Base-by-base conservation (phyloP, 345 rosid genomes). In the Eucalyptus guilfoylei region DNA sequence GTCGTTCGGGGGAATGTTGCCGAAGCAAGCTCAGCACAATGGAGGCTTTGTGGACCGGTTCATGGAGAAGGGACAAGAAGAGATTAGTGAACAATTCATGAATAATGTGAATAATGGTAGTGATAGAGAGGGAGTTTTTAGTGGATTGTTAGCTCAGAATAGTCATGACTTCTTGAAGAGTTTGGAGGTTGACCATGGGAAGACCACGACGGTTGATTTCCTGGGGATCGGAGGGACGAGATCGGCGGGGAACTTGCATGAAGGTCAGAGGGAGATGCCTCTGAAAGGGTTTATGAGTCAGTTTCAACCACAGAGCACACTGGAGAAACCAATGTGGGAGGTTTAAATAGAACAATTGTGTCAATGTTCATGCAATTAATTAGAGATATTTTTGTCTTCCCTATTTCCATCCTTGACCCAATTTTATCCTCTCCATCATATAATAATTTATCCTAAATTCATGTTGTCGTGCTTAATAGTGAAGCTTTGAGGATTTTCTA, bases 191-290 rank as follows among this genome's bases (percentile, higher is more conserved):
- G 80, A 54, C 32, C 47, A 55, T 30, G 89, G 86, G 17, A 76
- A 48, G 49, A 30, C 90, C 85, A 92, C 89, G 93, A 95, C 96
- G 3, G 94, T 95, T 83, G 95, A 95, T 92, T 95, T 95, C 94
- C 89, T 95, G 90, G 96, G 96, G 60, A 76, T 95, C 50, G 94
- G 96, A 60, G 93, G 92, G 88, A 86, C 92, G 72, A 90, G 93
- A 85, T 40, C 87, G 40, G 19, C 89, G 6, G 90, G 92, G 52
- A 89, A 49, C 88, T 87, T 91, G 17, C 92, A 90, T 72, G 93
- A 92, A 67, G 87, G 91, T 47, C 91, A 86, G 34, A 93, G 90
- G 64, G 93, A 90, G 86, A 87, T 91, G 80, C 91, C 80, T 44
- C 89, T 64, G 88, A 88, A 85, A 90, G 81, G 30, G 90, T 90